Conservation (phyloP, 2,329 filamentous ascomycete genomes). For the Hysterium pulicare region DNA sequence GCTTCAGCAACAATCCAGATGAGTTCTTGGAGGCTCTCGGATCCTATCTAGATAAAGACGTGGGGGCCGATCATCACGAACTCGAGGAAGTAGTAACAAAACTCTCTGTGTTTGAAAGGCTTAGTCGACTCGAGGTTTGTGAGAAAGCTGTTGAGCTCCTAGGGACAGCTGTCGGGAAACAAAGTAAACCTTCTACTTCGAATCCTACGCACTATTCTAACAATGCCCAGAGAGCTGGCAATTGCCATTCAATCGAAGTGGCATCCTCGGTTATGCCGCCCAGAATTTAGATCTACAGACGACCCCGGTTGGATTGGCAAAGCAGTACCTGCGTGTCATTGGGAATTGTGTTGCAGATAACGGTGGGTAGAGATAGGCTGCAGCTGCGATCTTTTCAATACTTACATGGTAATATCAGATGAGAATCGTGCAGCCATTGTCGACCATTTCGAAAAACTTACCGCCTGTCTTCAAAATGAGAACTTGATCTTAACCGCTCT, state of each 20-base stretch:
- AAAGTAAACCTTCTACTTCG: constrained; percentile 18
- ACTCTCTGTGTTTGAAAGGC: constrained; percentile 12
- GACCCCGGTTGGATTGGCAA: constrained; percentile 18
- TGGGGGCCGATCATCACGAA: neutral
- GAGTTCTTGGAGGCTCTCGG: constrained; percentile 17
- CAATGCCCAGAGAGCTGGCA: constrained; percentile 27
- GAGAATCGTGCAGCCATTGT: constrained; percentile 27
- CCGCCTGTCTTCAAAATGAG: constrained; percentile 20
- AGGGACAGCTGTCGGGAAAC: constrained; percentile 31
- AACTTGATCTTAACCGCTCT: constrained; percentile 28
- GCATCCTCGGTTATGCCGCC: constrained; percentile 27
- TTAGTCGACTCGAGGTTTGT: constrained; percentile 9
- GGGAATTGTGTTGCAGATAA: constrained; percentile 39
- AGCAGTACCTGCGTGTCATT: constrained; percentile 36
- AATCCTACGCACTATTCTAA: constrained; percentile 29
- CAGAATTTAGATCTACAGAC: constrained; percentile 20
- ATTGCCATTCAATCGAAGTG: constrained; percentile 20
- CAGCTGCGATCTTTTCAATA: constrained; percentile 12
- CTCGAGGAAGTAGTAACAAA: constrained; percentile 12
- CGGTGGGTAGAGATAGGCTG: constrained; percentile 16
- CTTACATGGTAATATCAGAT: constrained; percentile 24
- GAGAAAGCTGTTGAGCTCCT: constrained; percentile 23
- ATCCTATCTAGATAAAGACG: constrained; percentile 8
- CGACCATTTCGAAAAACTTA: constrained; percentile 23
- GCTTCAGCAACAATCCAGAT: constrained; percentile 14